These are phyloP conservation scores for Xylaria intraflava DNA, from an alignment of 495 filamentous ascomycete genomes.

Conservation along the genomic window DNA sequence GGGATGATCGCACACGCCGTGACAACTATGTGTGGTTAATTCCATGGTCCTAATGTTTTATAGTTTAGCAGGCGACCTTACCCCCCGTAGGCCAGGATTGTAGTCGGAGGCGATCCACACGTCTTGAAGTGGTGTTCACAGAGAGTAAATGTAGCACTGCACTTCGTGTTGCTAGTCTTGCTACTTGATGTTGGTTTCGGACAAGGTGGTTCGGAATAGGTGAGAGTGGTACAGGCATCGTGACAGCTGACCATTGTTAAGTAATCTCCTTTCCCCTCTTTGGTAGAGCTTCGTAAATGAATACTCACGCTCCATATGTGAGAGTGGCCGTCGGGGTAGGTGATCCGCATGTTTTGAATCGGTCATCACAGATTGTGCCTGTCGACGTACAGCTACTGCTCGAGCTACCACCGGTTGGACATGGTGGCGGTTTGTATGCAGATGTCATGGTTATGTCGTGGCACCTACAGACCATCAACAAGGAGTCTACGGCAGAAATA, in stretches of 20 bases:
- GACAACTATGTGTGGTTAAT: constrained; percentile 17
- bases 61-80: constrained; percentile 1
- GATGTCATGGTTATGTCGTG: constrained; percentile 1
- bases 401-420: constrained; percentile 4
- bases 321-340: constrained; percentile 20
- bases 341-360: constrained; percentile 18
- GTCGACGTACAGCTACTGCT: constrained; percentile 14
- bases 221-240: constrained; percentile 8
- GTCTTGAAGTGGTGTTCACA: constrained; percentile 6
- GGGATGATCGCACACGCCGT: constrained; percentile 13
- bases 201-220: constrained; percentile 8
- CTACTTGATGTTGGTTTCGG: background rate
- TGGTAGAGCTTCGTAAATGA: background rate
- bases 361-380: constrained; percentile 19
- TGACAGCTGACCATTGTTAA: constrained; percentile 8
- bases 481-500: background rate
- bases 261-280: background rate
- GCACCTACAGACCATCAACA: background rate
- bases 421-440: constrained; percentile 8
- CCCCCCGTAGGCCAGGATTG: constrained; percentile 5
- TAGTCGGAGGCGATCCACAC: constrained; percentile 7
- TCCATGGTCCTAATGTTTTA: background rate
- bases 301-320: constrained; percentile 23
- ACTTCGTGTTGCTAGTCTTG: background rate
- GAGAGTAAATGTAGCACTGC: constrained; percentile 2